Evolutionary conservation across 345 rosid species (phyloP), one percentile per base, ranked within the genome.

Genomic region (Laguncularia racemosa): DNA sequence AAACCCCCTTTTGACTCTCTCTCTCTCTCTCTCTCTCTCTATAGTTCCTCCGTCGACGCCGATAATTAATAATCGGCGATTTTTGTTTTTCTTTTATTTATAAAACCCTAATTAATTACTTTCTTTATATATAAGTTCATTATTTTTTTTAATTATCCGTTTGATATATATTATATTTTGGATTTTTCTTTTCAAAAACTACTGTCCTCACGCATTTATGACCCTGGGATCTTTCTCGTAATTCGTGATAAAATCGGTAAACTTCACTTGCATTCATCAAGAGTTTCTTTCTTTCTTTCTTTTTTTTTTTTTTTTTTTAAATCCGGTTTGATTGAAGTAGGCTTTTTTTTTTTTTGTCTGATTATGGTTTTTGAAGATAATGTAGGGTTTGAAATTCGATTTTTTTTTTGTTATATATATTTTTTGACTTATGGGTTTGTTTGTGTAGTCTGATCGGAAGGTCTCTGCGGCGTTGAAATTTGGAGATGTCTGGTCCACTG

Each of bases 401-500:
- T 14, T 16, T 20, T 33, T 33, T 6, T 33, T 33, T 23, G 4
- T 0, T 23, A 3, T 6, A 23, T 2, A 23, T 23, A n/a, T n/a
- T n/a, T n/a, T 23, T 23, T 23, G 40, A 20, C 52, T 51, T 19
- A 16, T 51, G 20, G 23, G 33, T 14, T 51, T n/a, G 52, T 6
- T 49, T 11, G 50, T 18, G 54, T 51, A 33, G 40, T 33, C 10
- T 9, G 26, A 18, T 51, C 26, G 16, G 54, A 51, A 28, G 33
- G 20, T 51, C 54, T 51, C 26, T 51, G 18, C 18, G 16, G 16
- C 16, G 54, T 28, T 51, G 52, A 16, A 63, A 44, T 60, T 18
- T 8, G 40, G 72, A 68, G 67, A 92, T 93, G 99, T 93, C 99
- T 56, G 97, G 97, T 45, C 96, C 91, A 1, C 85, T 89, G 50